Base-by-base conservation (phyloP, 371 early-diverging fungal genomes). In the Blyttiomyces sp. region DNA sequence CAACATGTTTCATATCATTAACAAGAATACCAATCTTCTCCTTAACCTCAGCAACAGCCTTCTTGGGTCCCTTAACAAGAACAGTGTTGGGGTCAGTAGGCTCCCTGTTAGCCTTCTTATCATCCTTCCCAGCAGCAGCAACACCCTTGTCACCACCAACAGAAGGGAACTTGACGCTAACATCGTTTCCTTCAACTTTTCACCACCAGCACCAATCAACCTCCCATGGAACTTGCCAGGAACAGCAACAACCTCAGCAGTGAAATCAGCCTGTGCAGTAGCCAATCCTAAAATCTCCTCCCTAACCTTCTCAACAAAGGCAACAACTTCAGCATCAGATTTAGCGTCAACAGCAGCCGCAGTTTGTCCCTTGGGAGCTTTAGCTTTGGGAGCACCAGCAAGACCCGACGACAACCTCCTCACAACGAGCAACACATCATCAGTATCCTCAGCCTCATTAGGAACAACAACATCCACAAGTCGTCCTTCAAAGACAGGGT, bases 21-120 rank as follows among this genome's bases (percentile, higher is more conserved):
- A 81, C 81, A 13, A 87, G 70, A 49, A 84, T 81, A 31, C 72
- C 63, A 49, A 96, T 74, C 64, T 86, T 86, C 21, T 66, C 75
- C 33, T 80, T 74, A 0, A 87, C 87, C 24, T 85, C 82, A 9
- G 82, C 83, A 0, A 91, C 95, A 26, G 89, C 88, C 19, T 82
- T 81, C 45, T 77, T 79, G 17, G 89, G 87, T 33, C 97, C 97
- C 61, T 86, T 86, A 62, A 96, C 76, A 46, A 85, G 81, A 34
- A 95, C 79, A 16, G 82, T 79, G 56, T 87, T 54, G 3, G 72
- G 65, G 23, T 67, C 66, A 33, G 52, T 45, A 9, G 57, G 85
- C n/a, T n/a, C n/a, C n/a, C n/a, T n/a, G 21, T 77, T 73, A 1
- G 68, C 74, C 49, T 57, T 62, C 4, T 48, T 28, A n/a, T 53